Conservation (phyloP, 257 asterid species). For the Ajuga chamaepitys region DNA sequence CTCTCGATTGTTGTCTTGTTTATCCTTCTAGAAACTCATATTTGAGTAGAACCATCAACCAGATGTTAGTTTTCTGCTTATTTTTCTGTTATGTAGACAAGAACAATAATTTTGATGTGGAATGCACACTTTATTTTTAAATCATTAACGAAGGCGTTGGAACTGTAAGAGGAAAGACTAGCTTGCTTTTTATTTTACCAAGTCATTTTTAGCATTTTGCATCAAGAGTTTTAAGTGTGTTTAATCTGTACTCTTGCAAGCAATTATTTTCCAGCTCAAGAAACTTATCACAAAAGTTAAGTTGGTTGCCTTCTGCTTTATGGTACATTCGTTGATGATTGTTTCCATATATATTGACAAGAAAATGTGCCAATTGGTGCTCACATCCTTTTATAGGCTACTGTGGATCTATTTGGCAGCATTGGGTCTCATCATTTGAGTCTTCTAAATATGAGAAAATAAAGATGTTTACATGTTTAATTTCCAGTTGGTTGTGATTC, state of each 20-base stretch:
- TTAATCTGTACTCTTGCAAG: background rate
- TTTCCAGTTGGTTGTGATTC: background rate
- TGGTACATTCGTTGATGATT: background rate
- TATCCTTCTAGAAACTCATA: background rate
- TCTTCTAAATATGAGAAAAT: background rate
- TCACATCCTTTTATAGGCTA: background rate
- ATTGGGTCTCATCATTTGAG: background rate
- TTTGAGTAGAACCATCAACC: background rate
- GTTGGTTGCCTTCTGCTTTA: background rate
- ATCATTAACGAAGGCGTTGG: background rate
- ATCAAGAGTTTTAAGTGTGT: background rate
- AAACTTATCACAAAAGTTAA: background rate
- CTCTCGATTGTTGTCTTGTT: background rate
- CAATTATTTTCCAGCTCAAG: background rate
- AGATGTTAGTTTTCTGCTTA: background rate
- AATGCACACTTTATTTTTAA: background rate
- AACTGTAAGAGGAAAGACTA: background rate
- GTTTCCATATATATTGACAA: background rate
- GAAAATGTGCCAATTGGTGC: background rate
- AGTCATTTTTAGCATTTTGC: background rate
- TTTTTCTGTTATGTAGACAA: background rate
- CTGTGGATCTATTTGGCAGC: background rate
- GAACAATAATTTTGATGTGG: background rate
- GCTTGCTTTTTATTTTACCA: conserved; percentile 6
- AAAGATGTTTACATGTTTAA: background rate